Evolutionary conservation across 371 early-diverging fungal genomes (phyloP), one percentile per base, ranked within the genome.

Genomic region (Syncephalastrum racemosum): DNA sequence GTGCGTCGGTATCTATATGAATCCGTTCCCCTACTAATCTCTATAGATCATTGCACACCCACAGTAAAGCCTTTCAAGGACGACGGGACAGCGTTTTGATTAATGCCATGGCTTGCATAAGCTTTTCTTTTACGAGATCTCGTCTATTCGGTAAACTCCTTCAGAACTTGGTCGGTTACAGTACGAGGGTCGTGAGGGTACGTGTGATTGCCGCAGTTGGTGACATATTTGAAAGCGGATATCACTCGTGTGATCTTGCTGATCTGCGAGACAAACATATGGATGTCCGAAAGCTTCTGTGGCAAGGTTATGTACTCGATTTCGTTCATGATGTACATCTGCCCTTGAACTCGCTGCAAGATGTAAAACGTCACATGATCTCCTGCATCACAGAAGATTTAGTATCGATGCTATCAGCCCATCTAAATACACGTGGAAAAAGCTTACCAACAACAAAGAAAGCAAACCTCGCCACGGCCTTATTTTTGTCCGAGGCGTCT

Each of bases 311-410:
- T 58, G 52, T 66, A 61, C 46, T 49, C 58, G 44, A 58, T 51
- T 60, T 64, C 60, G 54, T 51, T 22, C 65, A 60, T 64, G 54
- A 59, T 66, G 53, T 60, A 66, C 10, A 60, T 22, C 51, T 61
- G 19, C 31, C 20, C 42, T 39, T 60, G 24, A 44, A 52, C 46
- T 51, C 61, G 52, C 60, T 51, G 40, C 43, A 60, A 40, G 22
- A 59, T 45, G 58, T 66, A 60, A 43, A 66, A 60, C 25, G 61
- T 66, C 16, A 56, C 61, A 47, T 66, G 52, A 19, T 66, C 58
- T 24, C 61, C 61, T 66, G 46, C 55, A 48, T 62, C 23, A 27
- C 41, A 50, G 57, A 56, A 56, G 31, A 54, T 54, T 39, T 16
- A 25, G 42, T 51, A 53, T 48, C 36, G 42, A 63, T 46, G 22